These are phyloP conservation scores for Boletus sp. DNA, from an alignment of 1,284 basidiomycete species.

Conservation along the genomic window DNA sequence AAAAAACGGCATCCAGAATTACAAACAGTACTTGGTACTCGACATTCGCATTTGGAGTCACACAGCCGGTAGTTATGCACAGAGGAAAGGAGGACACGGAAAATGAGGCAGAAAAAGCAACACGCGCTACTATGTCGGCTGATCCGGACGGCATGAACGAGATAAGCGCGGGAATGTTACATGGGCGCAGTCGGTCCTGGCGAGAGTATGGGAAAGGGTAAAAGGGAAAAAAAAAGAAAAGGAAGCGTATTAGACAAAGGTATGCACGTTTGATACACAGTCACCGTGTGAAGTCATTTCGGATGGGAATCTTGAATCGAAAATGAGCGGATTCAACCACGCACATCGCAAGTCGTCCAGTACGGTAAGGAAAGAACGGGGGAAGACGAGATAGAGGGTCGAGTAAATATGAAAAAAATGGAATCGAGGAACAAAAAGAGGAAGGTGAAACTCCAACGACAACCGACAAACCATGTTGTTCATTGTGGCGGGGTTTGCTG, in stretches of 20 bases:
- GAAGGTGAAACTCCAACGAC: neutral
- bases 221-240: too few relatives aligned
- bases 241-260: neutral
- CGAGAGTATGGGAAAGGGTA: too few relatives aligned
- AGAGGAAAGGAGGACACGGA: neutral
- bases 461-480: constrained; percentile 3
- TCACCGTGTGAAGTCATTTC: too few relatives aligned
- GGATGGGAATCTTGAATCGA: too few relatives aligned
- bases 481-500: constrained; percentile 37
- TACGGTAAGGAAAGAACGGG: neutral
- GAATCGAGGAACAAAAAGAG: neutral
- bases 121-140: neutral
- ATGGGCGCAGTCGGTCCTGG: too few relatives aligned
- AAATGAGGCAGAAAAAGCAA: neutral
- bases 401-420: constrained; percentile 29
- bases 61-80: constrained; percentile 13
- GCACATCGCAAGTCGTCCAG: neutral
- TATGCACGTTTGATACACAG: neutral
- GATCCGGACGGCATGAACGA: too few relatives aligned
- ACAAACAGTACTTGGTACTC: constrained; percentile 23
- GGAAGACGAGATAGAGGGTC: neutral
- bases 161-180: too few relatives aligned
- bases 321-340: too few relatives aligned
- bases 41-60: constrained; percentile 14
- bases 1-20: constrained; percentile 10